Conservation (phyloP, 805 yeast species). For the Kazachstania viticola region DNA sequence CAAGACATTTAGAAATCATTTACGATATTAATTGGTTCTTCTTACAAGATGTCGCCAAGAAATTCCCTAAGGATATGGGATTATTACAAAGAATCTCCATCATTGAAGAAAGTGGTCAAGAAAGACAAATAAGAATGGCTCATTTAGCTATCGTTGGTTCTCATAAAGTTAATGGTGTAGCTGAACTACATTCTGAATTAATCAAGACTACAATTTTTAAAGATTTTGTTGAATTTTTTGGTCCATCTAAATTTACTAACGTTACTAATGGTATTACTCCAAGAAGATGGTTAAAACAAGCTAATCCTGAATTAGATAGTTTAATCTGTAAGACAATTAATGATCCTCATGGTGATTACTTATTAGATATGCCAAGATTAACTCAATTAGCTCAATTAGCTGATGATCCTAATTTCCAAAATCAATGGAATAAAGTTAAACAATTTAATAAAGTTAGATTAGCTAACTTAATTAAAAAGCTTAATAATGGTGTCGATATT, state of each 20-base stretch:
- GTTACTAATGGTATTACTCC: conserved; percentile 95
- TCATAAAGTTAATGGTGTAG: conserved; percentile 91
- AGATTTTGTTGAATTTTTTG: conserved; percentile 78
- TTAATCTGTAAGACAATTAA: conserved; percentile 56
- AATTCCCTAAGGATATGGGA: conserved; percentile 61
- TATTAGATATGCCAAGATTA: conserved; percentile 56
- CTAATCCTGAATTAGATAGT: conserved; percentile 71
- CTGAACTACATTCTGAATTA: conserved; percentile 86
- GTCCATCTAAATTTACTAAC: conserved; percentile 73
- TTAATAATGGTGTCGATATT: conserved; percentile 43
- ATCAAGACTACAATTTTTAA: conserved; percentile 81
- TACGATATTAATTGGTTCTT: conserved; percentile 75
- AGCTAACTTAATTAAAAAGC: conserved; percentile 52
- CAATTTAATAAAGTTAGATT: conserved; percentile 54
- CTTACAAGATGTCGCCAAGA: conserved; percentile 60
- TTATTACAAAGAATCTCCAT: conserved; percentile 64
- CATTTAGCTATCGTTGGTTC: conserved; percentile 83
- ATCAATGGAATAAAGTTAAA: conserved; percentile 63
- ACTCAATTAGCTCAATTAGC: conserved; percentile 55
- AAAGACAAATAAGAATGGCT: conserved; percentile 88
- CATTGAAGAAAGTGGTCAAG: conserved; percentile 57
- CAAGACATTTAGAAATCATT: conserved; percentile 84
- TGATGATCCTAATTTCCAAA: conserved; percentile 57
- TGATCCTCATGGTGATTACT: conserved; percentile 51
- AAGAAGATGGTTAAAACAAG: conserved; percentile 91